These are phyloP conservation scores for Mycena galopus DNA, from an alignment of 768 basidiomycete genomes.

Conservation along the genomic window DNA sequence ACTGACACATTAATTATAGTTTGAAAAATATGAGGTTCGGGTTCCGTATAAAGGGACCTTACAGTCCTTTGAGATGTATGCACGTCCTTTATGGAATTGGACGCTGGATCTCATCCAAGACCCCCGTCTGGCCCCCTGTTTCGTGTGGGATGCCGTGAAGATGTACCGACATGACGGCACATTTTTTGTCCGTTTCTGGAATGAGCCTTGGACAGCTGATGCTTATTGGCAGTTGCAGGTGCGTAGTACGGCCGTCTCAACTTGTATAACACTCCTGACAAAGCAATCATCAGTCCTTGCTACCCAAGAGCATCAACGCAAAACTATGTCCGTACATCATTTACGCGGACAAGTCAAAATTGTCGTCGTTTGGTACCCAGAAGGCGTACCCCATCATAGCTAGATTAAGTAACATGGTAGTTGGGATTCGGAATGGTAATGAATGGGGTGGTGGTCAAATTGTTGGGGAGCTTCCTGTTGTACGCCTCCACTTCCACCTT, in stretches of 20 bases:
- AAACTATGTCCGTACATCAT: slow-evolving; percentile 49
- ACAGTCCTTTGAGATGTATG: not conserved
- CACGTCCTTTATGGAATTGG: not conserved
- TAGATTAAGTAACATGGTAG: slow-evolving; percentile 48
- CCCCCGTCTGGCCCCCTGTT: not conserved
- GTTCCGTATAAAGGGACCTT: not conserved
- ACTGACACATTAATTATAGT: not conserved
- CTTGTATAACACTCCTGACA: no score
- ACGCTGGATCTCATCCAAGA: not conserved
- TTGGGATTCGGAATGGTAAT: slow-evolving; percentile 48
- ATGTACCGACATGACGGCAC: not conserved
- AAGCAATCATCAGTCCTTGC: no score
- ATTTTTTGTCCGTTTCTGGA: not conserved
- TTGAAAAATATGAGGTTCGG: not conserved
- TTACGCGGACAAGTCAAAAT: slow-evolving; percentile 56
- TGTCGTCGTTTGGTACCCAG: slow-evolving; percentile 53
- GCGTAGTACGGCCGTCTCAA: not conserved
- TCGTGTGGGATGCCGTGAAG: not conserved
- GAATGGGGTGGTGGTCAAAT: slow-evolving; percentile 49
- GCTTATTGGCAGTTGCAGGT: not conserved
- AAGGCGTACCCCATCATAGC: slow-evolving; percentile 56
- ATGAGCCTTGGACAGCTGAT: not conserved
- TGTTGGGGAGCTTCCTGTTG: slow-evolving; percentile 56
- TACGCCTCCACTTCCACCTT: no score
- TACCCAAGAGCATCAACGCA: no score